These are phyloP conservation scores for Podospora fimiseda DNA, from an alignment of 495 filamentous ascomycete species.

Conservation along the genomic window DNA sequence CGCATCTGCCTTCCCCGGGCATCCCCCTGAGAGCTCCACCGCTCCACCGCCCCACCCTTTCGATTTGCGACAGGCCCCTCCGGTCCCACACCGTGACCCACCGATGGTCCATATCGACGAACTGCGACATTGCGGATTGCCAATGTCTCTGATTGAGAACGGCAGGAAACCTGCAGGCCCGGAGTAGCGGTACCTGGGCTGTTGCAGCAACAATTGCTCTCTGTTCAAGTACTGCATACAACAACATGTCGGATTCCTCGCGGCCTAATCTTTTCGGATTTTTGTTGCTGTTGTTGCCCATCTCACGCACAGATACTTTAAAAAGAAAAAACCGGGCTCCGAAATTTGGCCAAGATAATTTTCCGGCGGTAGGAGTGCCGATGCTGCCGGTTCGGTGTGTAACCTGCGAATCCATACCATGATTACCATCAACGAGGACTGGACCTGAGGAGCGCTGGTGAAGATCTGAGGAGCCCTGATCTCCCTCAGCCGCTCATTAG, in stretches of 20 bases:
- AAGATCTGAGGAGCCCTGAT: not conserved
- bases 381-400: slow-evolving; percentile 3
- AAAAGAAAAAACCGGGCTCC: not conserved
- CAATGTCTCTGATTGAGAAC: not conserved
- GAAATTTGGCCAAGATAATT: slow-evolving; percentile 1
- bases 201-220: not conserved
- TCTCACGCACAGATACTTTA: not conserved
- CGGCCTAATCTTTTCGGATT: not conserved
- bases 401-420: not conserved
- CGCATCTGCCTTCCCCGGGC: slow-evolving; percentile 1
- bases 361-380: slow-evolving; percentile 2
- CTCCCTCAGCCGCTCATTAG: slow-evolving; percentile 2
- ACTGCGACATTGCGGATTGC: not conserved
- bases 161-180: not conserved
- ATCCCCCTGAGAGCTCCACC: not conserved
- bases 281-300: not conserved
- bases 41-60: not conserved
- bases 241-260: not conserved
- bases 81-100: not conserved
- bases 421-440: no score
- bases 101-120: not conserved
- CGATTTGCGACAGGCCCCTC: not conserved
- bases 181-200: slow-evolving; percentile 3
- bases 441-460: no score
- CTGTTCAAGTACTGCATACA: not conserved